A percentile compares a stretch with the other conserved stretches of the same genome.
Evolutionary conservation across 1,284 basidiomycete species (phyloP).

Genomic region (Thelephora terrestris): DNA sequence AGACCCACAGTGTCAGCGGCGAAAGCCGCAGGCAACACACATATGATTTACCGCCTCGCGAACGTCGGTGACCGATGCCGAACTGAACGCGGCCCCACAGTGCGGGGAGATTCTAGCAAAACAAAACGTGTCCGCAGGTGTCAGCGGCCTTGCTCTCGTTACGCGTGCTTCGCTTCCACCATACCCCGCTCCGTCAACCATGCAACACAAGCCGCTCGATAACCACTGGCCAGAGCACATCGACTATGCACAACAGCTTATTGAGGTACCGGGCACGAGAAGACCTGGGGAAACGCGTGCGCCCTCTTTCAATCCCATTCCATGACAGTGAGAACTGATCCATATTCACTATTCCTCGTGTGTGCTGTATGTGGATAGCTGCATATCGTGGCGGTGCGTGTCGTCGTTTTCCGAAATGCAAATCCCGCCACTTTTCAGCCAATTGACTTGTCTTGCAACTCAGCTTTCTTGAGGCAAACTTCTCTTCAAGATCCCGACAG

Average conservation of each 20-base stretch:
- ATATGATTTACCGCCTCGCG: no score
- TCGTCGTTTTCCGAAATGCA: background rate
- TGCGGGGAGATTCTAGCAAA: no score
- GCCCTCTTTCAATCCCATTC: constrained; percentile 9
- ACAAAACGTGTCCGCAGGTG: background rate
- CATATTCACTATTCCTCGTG: no score
- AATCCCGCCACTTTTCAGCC: no score
- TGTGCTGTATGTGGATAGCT: constrained; percentile 26
- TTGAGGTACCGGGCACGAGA: constrained; percentile 67
- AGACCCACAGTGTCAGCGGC: no score
- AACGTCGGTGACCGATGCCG: no score
- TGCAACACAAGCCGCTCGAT: background rate
- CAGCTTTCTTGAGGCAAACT: constrained; percentile 50
- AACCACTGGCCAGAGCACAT: constrained; percentile 27
- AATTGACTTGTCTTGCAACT: background rate
- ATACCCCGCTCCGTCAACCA: background rate
- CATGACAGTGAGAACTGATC: background rate
- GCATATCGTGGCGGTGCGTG: constrained; percentile 56
- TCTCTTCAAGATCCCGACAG: constrained; percentile 29
- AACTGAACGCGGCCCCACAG: no score
- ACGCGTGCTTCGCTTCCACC: no score
- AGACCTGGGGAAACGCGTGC: constrained; percentile 70
- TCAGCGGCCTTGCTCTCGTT: background rate
- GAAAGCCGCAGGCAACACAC: no score
- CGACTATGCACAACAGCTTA: constrained; percentile 50